These are phyloP conservation scores for Backusella mclennaniae DNA, from an alignment of 192 early-diverging fungal genomes.

Conservation along the genomic window DNA sequence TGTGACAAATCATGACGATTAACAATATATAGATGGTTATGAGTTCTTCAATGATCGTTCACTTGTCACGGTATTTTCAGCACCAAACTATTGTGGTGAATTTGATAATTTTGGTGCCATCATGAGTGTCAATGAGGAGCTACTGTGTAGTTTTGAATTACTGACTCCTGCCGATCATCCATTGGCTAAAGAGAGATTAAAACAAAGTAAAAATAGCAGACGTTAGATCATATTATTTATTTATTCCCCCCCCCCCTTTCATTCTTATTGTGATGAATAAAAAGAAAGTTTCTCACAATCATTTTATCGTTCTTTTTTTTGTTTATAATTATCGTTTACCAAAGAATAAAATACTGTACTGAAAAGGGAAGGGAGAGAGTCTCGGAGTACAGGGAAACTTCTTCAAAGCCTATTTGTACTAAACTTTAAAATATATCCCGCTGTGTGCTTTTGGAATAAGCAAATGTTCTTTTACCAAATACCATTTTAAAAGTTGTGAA, in stretches of 20 bases:
- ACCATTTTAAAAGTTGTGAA: not conserved
- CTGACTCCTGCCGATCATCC: conserved; percentile 40
- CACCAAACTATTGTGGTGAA: conserved; percentile 87
- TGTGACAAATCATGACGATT: no score
- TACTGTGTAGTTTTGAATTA: conserved; percentile 82
- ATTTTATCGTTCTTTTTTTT: not conserved
- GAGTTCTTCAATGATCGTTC: conserved; percentile 98
- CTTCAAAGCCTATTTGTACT: not conserved
- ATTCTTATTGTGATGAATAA: not conserved
- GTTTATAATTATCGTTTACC: not conserved
- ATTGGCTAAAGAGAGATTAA: conserved; percentile 27
- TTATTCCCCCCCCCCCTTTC: not conserved
- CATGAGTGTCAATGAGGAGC: conserved; percentile 74
- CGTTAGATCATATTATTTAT: not conserved
- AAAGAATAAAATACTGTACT: not conserved
- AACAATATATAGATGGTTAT: conserved; percentile 72
- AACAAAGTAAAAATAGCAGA: conserved; percentile 14
- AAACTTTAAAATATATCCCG: conserved; percentile 2
- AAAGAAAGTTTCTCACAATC: not conserved
- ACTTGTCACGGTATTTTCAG: conserved; percentile 58
- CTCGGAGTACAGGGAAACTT: not conserved
- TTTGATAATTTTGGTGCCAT: conserved; percentile 38
- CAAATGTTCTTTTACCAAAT: not conserved
- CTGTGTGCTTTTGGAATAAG: not conserved
- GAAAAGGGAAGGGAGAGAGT: not conserved